phyloP scores from a whole-genome alignment of 768 basidiomycete genomes.

The Solioccasus polychromus region DNA sequence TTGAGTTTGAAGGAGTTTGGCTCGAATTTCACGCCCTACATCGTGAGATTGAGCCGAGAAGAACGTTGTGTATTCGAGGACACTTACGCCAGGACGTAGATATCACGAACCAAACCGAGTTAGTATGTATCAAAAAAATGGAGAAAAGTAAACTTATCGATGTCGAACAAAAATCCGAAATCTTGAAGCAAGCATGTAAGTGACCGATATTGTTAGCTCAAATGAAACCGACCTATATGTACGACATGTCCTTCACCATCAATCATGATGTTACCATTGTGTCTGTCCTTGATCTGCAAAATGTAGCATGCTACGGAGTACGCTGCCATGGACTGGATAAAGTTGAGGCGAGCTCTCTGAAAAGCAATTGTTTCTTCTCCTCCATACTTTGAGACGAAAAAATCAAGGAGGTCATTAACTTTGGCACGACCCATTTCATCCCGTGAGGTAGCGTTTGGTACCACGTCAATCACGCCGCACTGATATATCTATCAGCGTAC shows the following conservation, averaged over 20 bases:
- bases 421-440: constrained; percentile 99
- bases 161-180: constrained; percentile 96
- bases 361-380: constrained; percentile 86
- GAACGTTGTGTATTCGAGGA: neutral
- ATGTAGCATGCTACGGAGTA: constrained; percentile 99
- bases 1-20: constrained; percentile 97
- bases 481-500: constrained; percentile 31
- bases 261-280: constrained; percentile 99
- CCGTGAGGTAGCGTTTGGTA: constrained; percentile 94
- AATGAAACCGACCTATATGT: constrained; percentile 71
- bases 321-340: constrained; percentile 98
- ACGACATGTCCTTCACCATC: constrained; percentile 97
- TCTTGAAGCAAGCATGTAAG: constrained; percentile 45
- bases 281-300: constrained; percentile 96
- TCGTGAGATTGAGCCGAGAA: constrained; percentile 9
- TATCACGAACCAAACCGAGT: constrained; percentile 24
- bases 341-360: constrained; percentile 90
- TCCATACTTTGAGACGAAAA: constrained; percentile 93
- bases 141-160: constrained; percentile 71
- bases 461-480: constrained; percentile 98
- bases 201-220: neutral
- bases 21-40: constrained; percentile 96
- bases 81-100: constrained; percentile 60
- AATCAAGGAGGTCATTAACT: constrained; percentile 92
- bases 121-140: constrained; percentile 15